Base-by-base conservation (phyloP, 2,329 filamentous ascomycete genomes). In the Aureobasidium zeae region DNA sequence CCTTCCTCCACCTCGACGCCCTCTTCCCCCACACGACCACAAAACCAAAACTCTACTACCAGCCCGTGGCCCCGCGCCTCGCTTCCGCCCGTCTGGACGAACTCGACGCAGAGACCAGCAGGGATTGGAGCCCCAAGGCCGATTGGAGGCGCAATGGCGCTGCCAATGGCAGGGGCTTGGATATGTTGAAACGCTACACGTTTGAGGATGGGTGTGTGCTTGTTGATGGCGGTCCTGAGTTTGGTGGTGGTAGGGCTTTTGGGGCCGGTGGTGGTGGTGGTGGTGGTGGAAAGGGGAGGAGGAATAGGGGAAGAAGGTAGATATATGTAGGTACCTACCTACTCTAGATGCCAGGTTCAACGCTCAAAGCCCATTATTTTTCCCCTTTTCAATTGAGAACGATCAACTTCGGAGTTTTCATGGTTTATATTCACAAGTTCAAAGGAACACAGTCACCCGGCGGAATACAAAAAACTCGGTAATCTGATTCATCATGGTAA, bases 11-110 rank as follows among this genome's bases (percentile, higher is more conserved):
- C 0, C 64, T 82, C 5, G 76, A 81, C 52, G 67, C 75, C 24
- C 67, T 77, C 10, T 83, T 82, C 59, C 59, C 63, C 32, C 76
- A 68, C 13, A 83, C 79, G 0, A 66, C 64, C 2, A 62, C 76
- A 0, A 81, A 81, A 54, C 79, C 79, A 1, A 74, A 76, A 50
- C 61, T 83, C 11, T 83, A 82, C 60, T 83, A 69, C 60, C 66
- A 74, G 31, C 77, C 83, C 2, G 83, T 86, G 0, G 60, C 76
- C 0, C 71, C 77, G 5, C 73, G 79, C 0, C 64, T 87, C 5
- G 81, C 75, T 1, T 69, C 74, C 12, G 71, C 72, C 33, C 77
- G 89, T 10, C 64, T 87, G 4, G 76, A 80, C 45, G 69, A 69
- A 38, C 67, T 83, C 12, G 68, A 72, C 12, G 56, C 61, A 4